A percentile compares a stretch with the other conserved stretches of the same genome.
These are phyloP conservation scores for Gynandropsis gynandra DNA, from an alignment of 345 rosid species.

Conservation along the genomic window DNA sequence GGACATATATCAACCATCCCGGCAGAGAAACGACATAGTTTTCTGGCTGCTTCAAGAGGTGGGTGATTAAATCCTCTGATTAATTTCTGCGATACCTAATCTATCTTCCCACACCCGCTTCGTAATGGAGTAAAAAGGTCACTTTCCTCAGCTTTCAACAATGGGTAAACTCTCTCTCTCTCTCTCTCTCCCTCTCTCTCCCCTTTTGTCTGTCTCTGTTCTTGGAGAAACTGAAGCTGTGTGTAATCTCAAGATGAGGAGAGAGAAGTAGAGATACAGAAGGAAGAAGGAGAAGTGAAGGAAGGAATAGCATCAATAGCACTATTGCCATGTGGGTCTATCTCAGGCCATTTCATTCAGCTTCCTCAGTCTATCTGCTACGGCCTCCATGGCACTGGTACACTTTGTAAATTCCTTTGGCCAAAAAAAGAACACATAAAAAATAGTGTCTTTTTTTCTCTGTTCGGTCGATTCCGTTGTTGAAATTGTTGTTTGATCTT, in stretches of 20 bases:
- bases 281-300: conserved; percentile 38
- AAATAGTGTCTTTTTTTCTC: neutral
- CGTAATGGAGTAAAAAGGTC: too few relatives aligned
- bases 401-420: neutral
- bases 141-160: too few relatives aligned
- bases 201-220: too few relatives aligned
- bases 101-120: too few relatives aligned
- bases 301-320: conserved; percentile 92
- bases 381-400: conserved; percentile 89
- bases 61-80: too few relatives aligned
- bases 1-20: too few relatives aligned
- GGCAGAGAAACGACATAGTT: too few relatives aligned
- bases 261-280: conserved; percentile 26
- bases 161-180: too few relatives aligned
- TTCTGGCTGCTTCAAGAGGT: too few relatives aligned
- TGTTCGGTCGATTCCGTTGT: conserved; percentile 5
- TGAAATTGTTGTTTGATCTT: neutral
- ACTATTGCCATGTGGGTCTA: conserved; percentile 66
- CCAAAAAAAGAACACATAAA: neutral
- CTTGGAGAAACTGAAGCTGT: neutral
- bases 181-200: too few relatives aligned
- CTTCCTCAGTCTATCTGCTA: conserved; percentile 80
- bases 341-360: conserved; percentile 86
- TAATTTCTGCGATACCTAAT: too few relatives aligned
- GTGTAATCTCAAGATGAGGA: conserved; percentile 27